Evolutionary conservation across 306 rosid genomes (phyloP).

Genomic region (Abrus pulchellus): DNA sequence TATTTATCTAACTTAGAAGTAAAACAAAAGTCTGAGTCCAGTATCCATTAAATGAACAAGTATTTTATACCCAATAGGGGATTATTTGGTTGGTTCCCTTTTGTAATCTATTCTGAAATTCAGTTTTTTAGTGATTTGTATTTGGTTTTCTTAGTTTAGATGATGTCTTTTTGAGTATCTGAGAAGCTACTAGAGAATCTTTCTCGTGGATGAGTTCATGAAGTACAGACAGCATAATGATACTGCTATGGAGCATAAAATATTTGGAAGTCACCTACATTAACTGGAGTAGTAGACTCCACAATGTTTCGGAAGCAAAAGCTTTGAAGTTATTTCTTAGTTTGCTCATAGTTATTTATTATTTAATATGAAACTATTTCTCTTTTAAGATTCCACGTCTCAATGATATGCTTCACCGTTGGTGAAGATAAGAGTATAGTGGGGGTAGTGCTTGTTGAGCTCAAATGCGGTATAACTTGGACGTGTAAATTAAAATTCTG

Average conservation of each 20-base stretch:
- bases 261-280: conserved; percentile 45
- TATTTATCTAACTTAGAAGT: conserved; percentile 31
- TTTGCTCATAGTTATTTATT: conserved; percentile 26
- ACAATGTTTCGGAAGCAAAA: conserved; percentile 35
- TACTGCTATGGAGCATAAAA: conserved; percentile 19
- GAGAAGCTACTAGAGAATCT: conserved; percentile 32
- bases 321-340: conserved; percentile 15
- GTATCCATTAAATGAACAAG: conserved; percentile 34
- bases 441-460: too few species aligned
- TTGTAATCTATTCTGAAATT: neutral
- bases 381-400: conserved; percentile 34
- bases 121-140: neutral
- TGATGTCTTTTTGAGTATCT: conserved; percentile 40
- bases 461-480: too few species aligned
- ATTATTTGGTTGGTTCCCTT: conserved; percentile 19
- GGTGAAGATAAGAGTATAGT: neutral
- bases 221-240: conserved; percentile 18
- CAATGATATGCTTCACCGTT: conserved; percentile 36
- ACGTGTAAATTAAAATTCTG: too few species aligned
- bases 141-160: conserved; percentile 32
- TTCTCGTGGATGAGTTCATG: conserved; percentile 33
- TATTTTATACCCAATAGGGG: conserved; percentile 41
- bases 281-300: conserved; percentile 42
- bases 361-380: conserved; percentile 4
- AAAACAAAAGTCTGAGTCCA: conserved; percentile 34